A percentile compares a stretch with the other conserved stretches of the same genome.
These are phyloP conservation scores for Urostyla sp. DNA, from an alignment of 73 alveolate genomes.

Conservation along the genomic window DNA sequence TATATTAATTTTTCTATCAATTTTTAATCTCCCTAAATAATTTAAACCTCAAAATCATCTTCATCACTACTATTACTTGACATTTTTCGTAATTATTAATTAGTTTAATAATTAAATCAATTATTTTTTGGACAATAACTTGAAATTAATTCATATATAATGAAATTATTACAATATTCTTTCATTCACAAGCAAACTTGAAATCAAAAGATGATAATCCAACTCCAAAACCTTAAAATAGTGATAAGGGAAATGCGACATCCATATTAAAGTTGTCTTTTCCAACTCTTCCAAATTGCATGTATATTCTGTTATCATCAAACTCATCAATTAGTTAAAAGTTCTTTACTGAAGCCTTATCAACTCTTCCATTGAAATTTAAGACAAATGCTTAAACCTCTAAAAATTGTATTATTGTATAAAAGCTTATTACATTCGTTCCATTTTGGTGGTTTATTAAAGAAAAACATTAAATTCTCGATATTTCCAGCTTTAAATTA, in stretches of 20 bases:
- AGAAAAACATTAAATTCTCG: slow-evolving; percentile 67
- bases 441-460: slow-evolving; percentile 92
- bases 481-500: slow-evolving; percentile 65
- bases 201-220: slow-evolving; percentile 86
- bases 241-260: slow-evolving; percentile 82
- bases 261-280: slow-evolving; percentile 86
- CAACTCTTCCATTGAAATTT: slow-evolving; percentile 92
- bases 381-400: slow-evolving; percentile 90
- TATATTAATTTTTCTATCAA: too few species aligned
- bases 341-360: slow-evolving; percentile 89
- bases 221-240: slow-evolving; percentile 84
- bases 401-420: neutral
- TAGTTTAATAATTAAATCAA: too few species aligned
- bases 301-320: slow-evolving; percentile 77
- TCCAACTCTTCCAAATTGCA: slow-evolving; percentile 92
- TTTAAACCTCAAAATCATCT: too few species aligned
- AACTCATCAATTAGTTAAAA: slow-evolving; percentile 84
- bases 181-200: slow-evolving; percentile 90
- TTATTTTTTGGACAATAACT: too few species aligned
- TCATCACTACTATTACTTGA: too few species aligned
- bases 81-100: too few species aligned
- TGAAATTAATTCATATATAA: too few species aligned
- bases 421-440: slow-evolving; percentile 57
- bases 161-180: too few species aligned
- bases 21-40: too few species aligned